Base-by-base conservation (phyloP, 2,329 filamentous ascomycete species). In the Neofusicoccum ribis region DNA sequence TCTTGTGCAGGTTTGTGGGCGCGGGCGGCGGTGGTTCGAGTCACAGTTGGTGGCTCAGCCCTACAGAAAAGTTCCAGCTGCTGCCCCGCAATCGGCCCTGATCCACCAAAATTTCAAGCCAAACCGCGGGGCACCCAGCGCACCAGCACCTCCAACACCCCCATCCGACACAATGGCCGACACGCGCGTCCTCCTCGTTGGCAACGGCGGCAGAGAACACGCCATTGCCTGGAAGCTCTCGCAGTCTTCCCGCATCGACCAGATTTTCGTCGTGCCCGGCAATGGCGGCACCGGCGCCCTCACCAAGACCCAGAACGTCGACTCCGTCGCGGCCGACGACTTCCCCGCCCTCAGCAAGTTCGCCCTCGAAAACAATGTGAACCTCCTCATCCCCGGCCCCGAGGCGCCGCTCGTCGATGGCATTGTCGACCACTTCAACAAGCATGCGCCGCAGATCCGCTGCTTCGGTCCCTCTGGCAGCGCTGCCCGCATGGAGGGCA, bases 351-450 rank as follows among this genome's bases (percentile, higher is more conserved):
- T 98, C 34, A 90, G 96, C 46, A 80, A 84, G 8, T 89, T 97
- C 67, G 90, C 94, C 1, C 84, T 88, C 74, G 83, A 89, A 70
- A 86, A 93, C 70, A 81, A 85, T 39, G 80, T 97, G 74, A 93
- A 93, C 76, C 85, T 98, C 59, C 89, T 96, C 2, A 88, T 98
- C 15, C 92, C 93, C 0, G 95, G 95, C 0, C 94, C 95, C 2
- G 95, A 98, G 80, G 92, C 90, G 0, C 93, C 94, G n/a, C 85
- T 99, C 14, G 94, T 98, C 34, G 92, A 91, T 68, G 95, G 95
- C 62, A 90, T 97, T 68, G 90, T 93, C 73, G 90, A 89, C 72
- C 91, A 89, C 81, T 98, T 98, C 82, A 84, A 87, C 68, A 79
- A 84, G 62, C 78, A 84, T 82, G 77, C 68, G 73, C 54, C 49